Conservation (phyloP, 2,329 filamentous ascomycete species). For the Chaetomium sp. region DNA sequence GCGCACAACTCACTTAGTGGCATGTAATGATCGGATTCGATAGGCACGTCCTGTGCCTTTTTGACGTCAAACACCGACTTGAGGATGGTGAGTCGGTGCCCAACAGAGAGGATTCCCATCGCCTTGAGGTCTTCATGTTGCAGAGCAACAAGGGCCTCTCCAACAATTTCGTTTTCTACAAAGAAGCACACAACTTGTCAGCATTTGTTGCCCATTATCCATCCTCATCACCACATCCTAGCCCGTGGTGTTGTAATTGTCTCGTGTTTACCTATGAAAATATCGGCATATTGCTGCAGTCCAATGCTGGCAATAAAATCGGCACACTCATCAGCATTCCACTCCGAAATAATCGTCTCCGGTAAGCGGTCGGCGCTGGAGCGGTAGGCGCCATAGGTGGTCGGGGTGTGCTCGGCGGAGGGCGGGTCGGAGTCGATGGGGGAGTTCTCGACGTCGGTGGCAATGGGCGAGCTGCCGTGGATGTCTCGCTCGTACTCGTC, state of each 20-base stretch:
- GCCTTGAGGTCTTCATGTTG: conserved; percentile 92
- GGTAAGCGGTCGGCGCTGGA: conserved; percentile 60
- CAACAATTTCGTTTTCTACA: conserved; percentile 86
- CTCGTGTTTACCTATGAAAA: conserved; percentile 66
- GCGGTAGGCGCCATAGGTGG: conserved; percentile 61
- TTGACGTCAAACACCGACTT: conserved; percentile 97
- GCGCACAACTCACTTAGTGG: conserved; percentile 65
- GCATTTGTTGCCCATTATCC: too few species aligned
- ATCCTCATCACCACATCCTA: too few species aligned
- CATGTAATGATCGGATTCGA: conserved; percentile 90
- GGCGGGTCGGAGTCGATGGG: conserved; percentile 66
- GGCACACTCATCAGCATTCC: conserved; percentile 81
- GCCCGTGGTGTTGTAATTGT: background rate
- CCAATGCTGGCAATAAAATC: conserved; percentile 80
- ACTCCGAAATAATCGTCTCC: conserved; percentile 70
- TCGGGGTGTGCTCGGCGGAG: conserved; percentile 70
- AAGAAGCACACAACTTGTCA: background rate
- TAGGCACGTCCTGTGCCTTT: conserved; percentile 81
- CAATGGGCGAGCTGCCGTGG: conserved; percentile 59
- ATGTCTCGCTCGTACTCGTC: conserved; percentile 76
- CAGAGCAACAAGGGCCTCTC: conserved; percentile 81
- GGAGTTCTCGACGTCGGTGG: conserved; percentile 60
- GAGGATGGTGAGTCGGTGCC: conserved; percentile 87
- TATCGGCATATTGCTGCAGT: conserved; percentile 73
- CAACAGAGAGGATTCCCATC: conserved; percentile 87